Conservation (phyloP, 108 stramenopile genomes). For the Pseudonitzschia multiseries region DNA sequence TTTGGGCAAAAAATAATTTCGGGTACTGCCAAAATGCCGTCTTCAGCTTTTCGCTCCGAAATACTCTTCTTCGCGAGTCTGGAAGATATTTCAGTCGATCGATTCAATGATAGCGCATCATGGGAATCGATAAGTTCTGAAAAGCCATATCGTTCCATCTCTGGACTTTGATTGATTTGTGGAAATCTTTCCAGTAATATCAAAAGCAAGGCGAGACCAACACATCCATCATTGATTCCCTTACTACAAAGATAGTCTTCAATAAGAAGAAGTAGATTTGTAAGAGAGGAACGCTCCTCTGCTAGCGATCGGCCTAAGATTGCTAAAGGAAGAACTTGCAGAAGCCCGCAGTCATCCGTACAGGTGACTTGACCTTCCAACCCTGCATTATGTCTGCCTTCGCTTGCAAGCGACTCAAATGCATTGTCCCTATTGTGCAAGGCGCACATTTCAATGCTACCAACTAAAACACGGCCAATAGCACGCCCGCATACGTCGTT, state of each 20-base stretch:
- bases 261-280: slow-evolving; percentile 29
- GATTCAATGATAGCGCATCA: slow-evolving; percentile 28
- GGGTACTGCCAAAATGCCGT: not conserved
- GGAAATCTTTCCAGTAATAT: slow-evolving; percentile 29
- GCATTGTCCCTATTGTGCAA: not conserved
- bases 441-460: slow-evolving; percentile 26
- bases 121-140: slow-evolving; percentile 35
- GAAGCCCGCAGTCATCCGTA: slow-evolving; percentile 10
- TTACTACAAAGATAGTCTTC: slow-evolving; percentile 55
- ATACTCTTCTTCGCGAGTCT: not conserved
- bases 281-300: slow-evolving; percentile 17
- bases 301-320: slow-evolving; percentile 26
- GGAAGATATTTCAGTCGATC: slow-evolving; percentile 21
- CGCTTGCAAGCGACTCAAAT: not conserved
- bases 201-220: slow-evolving; percentile 30
- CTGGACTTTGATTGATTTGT: slow-evolving; percentile 8
- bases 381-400: not conserved
- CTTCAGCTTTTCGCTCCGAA: not conserved
- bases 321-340: slow-evolving; percentile 28
- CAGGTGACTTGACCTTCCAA: not conserved
- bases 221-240: slow-evolving; percentile 30
- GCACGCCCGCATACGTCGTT: slow-evolving; percentile 22
- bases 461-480: slow-evolving; percentile 20
- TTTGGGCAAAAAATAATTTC: slow-evolving; percentile 44
- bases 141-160: slow-evolving; percentile 44